phyloP scores from a whole-genome alignment of 2,329 filamentous ascomycete species.

The Aureobasidium sp. region DNA sequence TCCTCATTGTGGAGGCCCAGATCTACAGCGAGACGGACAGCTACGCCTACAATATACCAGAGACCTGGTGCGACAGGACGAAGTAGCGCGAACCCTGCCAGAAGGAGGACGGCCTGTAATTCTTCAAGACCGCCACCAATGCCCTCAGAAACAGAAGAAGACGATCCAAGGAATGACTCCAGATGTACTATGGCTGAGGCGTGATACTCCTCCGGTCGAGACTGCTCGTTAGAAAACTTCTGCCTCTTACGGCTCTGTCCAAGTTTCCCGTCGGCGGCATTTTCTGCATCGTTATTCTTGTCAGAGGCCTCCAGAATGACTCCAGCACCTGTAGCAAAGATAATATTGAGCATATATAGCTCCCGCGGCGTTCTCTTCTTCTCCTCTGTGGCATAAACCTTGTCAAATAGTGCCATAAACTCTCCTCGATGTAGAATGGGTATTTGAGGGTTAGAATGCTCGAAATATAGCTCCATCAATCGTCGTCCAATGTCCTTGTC shows the following conservation, averaged over 20 bases:
- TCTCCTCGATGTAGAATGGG: constrained; percentile 83
- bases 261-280: constrained; percentile 28
- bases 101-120: constrained; percentile 81
- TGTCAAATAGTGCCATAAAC: constrained; percentile 82
- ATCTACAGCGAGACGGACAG: constrained; percentile 82
- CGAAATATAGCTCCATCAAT: constrained; percentile 80
- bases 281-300: neutral
- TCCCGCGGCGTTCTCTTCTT: constrained; percentile 66
- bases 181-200: constrained; percentile 89
- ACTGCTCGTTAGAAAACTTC: constrained; percentile 47
- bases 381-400: constrained; percentile 64
- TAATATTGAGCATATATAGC: constrained; percentile 92
- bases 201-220: constrained; percentile 91
- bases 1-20: constrained; percentile 88
- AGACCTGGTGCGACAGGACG: constrained; percentile 86
- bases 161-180: constrained; percentile 66
- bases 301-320: constrained; percentile 65
- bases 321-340: constrained; percentile 90
- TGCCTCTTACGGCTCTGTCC: constrained; percentile 35
- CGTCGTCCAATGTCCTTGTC: constrained; percentile 64
- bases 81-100: constrained; percentile 86
- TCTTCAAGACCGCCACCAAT: constrained; percentile 89
- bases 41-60: constrained; percentile 96
- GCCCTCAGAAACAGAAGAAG: constrained; percentile 54
- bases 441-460: constrained; percentile 93